Base-by-base conservation (phyloP, 495 filamentous ascomycete species). In the Entonaema liquescens region DNA sequence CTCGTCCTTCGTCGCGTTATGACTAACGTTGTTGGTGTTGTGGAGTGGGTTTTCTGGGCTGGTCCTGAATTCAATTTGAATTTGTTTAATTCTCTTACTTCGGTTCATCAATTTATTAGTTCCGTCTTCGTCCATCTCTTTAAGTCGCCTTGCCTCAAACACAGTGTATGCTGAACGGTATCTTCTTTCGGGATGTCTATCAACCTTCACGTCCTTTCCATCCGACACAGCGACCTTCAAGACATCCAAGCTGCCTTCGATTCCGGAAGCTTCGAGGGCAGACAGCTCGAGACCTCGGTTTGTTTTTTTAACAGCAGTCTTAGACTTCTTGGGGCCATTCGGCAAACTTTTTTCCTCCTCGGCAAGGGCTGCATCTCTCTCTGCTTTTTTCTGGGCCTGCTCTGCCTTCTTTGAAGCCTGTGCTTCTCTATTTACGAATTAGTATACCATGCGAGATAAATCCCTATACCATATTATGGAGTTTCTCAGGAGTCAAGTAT, bases 21-120 rank as follows among this genome's bases (percentile, higher is more conserved):
- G 92, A 19, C 80, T 78, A 7, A 89, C 91, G 64, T 84, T 84
- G 13, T 86, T 88, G 0, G 2, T 11, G 74, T 96, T 93, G 79
- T 95, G 97, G 78, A 97, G 94, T 40, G 95, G 95, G 76, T 98
- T 98, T 77, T 98, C 95, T 4, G 90, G 88, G 75, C 89, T 90
- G 82, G 92, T 95, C 78, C 94, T 88, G 77, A 97, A 99, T 81
- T 98, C 96, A 83, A 95, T 94, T 68, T 83, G 77, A 54, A 95
- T 90, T 64, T 88, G 80, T 69, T 95, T 91, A 50, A 91, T 85
- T 79, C 91, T 90, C 88, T 97, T 92, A 72, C 94, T 86, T 83
- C 75, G 98, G 78, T 1, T 92, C 94, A n/a, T n/a, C n/a, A n/a
- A n/a, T 61, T 89, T 87, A 36, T 89, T 84, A 59, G 74, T 85